phyloP scores from a whole-genome alignment of 2,329 filamentous ascomycete genomes.

The Clonostachys byssicola region DNA sequence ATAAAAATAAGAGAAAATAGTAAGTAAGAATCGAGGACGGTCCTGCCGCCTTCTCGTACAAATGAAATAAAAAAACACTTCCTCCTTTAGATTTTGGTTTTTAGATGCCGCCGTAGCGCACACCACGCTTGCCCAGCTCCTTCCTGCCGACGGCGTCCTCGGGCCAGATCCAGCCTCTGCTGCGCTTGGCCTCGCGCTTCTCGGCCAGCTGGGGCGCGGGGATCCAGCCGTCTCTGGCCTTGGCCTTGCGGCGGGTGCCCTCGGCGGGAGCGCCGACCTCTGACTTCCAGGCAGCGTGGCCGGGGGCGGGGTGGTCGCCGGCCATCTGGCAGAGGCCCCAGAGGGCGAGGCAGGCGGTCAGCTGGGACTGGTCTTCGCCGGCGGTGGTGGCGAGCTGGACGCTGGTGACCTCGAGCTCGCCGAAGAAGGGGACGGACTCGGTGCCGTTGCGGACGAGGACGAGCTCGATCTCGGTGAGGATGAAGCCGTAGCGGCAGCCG shows the following conservation, averaged over 20 bases:
- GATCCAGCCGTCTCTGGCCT: conserved; percentile 72
- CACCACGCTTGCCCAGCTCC: conserved; percentile 65
- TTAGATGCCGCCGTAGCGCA: conserved; percentile 40
- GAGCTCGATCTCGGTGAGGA: conserved; percentile 93
- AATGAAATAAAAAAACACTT: no score
- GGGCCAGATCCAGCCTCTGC: conserved; percentile 71
- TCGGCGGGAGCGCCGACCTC: conserved; percentile 75
- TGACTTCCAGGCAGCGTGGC: conserved; percentile 60
- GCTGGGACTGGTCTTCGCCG: conserved; percentile 28
- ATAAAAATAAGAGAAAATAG: conserved; percentile 14
- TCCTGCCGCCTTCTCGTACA: not conserved
- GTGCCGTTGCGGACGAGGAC: conserved; percentile 81
- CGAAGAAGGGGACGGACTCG: conserved; percentile 73
- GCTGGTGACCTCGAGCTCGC: conserved; percentile 73
- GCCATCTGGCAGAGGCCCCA: conserved; percentile 76
- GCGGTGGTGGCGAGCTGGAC: conserved; percentile 48
- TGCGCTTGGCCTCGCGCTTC: conserved; percentile 73
- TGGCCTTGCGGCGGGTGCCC: conserved; percentile 64
- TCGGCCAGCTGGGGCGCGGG: conserved; percentile 67
- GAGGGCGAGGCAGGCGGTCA: conserved; percentile 70
- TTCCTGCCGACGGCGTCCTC: conserved; percentile 70
- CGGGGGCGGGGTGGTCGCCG: conserved; percentile 50
- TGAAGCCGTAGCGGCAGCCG: conserved; percentile 89
- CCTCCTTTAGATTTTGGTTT: no score
- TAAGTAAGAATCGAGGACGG: conserved; percentile 10